Conservation (phyloP, 2,329 filamentous ascomycete genomes). For the Clonostachys sp. region DNA sequence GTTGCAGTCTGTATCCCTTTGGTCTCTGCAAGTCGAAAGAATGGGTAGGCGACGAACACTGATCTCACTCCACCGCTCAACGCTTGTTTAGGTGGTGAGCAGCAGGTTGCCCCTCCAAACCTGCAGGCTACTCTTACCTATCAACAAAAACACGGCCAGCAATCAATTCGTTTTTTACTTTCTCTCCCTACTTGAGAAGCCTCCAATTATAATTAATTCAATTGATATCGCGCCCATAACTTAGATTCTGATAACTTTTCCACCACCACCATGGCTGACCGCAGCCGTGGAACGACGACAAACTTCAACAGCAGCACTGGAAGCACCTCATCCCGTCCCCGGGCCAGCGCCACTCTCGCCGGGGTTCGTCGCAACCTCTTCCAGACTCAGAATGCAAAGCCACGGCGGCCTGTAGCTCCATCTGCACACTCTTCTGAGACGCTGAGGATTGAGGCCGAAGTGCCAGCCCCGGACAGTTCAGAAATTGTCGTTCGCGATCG, state of each 20-base stretch:
- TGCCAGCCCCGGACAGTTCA: conserved; percentile 23
- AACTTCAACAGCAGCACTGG: conserved; percentile 1
- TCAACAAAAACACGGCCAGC: too few species aligned
- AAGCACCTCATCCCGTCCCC: background rate
- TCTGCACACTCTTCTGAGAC: conserved; percentile 25
- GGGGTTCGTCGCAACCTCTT: conserved; percentile 45
- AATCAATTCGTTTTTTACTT: too few species aligned
- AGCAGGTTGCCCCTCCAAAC: too few species aligned
- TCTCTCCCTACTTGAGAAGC: too few species aligned
- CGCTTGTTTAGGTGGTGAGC: too few species aligned
- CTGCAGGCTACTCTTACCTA: too few species aligned
- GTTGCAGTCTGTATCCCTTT: too few species aligned
- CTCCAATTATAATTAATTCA: too few species aligned
- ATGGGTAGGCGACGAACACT: too few species aligned
- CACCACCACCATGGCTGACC: conserved; percentile 2
- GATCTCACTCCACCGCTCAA: too few species aligned
- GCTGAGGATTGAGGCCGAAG: conserved; percentile 41
- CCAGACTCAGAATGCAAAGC: conserved; percentile 41
- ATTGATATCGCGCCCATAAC: too few species aligned
- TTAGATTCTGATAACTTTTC: background rate
- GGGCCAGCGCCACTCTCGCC: conserved; percentile 6
- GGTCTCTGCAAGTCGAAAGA: too few species aligned
- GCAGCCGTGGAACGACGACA: background rate
- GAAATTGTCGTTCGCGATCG: conserved; percentile 61
- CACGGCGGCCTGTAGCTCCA: background rate